Conservation (phyloP, 768 basidiomycete genomes). For the Leccinum rimulosum region DNA sequence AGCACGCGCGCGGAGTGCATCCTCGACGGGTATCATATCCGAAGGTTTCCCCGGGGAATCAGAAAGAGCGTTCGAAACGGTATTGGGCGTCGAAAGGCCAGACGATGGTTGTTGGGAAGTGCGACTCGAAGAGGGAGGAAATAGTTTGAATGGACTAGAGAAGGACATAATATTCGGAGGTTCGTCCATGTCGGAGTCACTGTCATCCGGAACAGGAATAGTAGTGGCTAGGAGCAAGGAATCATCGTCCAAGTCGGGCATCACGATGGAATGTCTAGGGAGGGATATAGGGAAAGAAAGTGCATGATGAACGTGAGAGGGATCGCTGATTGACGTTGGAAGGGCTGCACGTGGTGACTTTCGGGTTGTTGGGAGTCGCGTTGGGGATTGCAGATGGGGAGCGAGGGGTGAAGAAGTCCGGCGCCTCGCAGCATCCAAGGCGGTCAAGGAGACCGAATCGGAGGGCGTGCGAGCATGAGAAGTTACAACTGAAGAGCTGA, state of each 20-base stretch:
- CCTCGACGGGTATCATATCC: slow-evolving; percentile 62
- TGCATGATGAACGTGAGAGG: slow-evolving; percentile 20
- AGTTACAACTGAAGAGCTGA: slow-evolving; percentile 34
- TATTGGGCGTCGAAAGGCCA: slow-evolving; percentile 44
- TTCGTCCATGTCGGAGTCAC: slow-evolving; percentile 61
- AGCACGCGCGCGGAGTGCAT: slow-evolving; percentile 81
- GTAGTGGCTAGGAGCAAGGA: slow-evolving; percentile 67
- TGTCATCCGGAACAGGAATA: slow-evolving; percentile 75
- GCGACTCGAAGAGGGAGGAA: slow-evolving; percentile 39
- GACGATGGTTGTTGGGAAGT: slow-evolving; percentile 51
- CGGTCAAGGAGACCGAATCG: slow-evolving; percentile 29
- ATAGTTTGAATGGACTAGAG: slow-evolving; percentile 59
- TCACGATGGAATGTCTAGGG: slow-evolving; percentile 44
- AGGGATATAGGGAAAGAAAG: slow-evolving; percentile 22
- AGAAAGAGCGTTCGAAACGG: slow-evolving; percentile 59
- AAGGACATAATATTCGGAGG: slow-evolving; percentile 69
- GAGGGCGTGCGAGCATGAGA: slow-evolving; percentile 47
- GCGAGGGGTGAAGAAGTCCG: slow-evolving; percentile 53
- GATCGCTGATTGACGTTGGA: slow-evolving; percentile 33
- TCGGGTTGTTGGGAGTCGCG: slow-evolving; percentile 36
- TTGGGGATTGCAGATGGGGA: slow-evolving; percentile 27
- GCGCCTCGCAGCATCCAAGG: slow-evolving; percentile 33
- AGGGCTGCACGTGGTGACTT: slow-evolving; percentile 38
- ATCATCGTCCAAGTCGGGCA: slow-evolving; percentile 44
- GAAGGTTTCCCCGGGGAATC: slow-evolving; percentile 47